Conservation (phyloP, 768 basidiomycete species). For the Auricularia cornea region DNA sequence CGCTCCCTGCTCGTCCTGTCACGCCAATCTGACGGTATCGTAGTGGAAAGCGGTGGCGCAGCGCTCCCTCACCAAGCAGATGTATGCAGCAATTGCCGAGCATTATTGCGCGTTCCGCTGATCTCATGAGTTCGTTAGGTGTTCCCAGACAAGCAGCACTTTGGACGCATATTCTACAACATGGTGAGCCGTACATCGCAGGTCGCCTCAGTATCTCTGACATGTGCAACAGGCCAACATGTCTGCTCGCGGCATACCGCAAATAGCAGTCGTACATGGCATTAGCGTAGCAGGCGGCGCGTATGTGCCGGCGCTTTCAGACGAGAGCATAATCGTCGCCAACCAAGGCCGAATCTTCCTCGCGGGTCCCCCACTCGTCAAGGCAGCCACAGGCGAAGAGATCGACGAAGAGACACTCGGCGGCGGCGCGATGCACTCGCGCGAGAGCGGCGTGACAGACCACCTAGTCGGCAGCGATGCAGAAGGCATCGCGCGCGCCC, state of each 20-base stretch:
- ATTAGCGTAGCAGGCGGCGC: slow-evolving; percentile 92
- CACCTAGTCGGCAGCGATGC: slow-evolving; percentile 80
- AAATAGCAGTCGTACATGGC: slow-evolving; percentile 89
- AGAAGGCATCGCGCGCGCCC: slow-evolving; percentile 72
- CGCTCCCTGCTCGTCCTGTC: slow-evolving; percentile 16
- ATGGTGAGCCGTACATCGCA: slow-evolving; percentile 50
- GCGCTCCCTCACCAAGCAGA: slow-evolving; percentile 89
- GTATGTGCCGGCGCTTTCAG: slow-evolving; percentile 94
- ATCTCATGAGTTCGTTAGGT: slow-evolving; percentile 35
- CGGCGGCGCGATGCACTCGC: slow-evolving; percentile 85
- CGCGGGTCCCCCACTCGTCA: slow-evolving; percentile 89
- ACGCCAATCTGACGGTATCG: slow-evolving; percentile 4
- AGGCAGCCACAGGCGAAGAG: slow-evolving; percentile 39
- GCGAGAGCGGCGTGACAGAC: slow-evolving; percentile 85
- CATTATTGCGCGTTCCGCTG: not conserved
- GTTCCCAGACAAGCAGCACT: slow-evolving; percentile 92
- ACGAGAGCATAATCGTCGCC: slow-evolving; percentile 84
- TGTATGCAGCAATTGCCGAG: slow-evolving; percentile 25
- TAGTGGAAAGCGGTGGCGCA: slow-evolving; percentile 92
- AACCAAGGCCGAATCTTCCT: slow-evolving; percentile 92
- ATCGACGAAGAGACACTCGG: slow-evolving; percentile 91
- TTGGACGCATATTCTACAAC: slow-evolving; percentile 95
- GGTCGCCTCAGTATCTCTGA: not conserved
- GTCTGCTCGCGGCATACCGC: slow-evolving; percentile 85
- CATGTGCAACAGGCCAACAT: slow-evolving; percentile 65